phyloP scores from a whole-genome alignment of 1,284 basidiomycete species.

The Stereum hirsutum region DNA sequence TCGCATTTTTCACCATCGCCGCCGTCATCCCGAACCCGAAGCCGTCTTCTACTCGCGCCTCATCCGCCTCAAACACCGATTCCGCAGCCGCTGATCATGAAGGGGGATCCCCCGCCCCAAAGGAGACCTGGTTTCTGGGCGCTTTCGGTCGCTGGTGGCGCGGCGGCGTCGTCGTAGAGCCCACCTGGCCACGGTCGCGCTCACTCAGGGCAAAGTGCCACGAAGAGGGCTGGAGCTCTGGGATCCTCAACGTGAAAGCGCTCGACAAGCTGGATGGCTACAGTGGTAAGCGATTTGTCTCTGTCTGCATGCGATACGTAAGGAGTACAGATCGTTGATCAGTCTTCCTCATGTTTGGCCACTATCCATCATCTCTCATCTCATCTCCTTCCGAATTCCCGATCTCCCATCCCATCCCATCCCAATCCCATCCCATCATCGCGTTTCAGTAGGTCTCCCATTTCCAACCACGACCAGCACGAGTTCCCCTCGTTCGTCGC shows the following conservation, averaged over 20 bases:
- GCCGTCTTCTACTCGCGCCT: constrained; percentile 20
- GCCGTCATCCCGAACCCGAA: constrained; percentile 48
- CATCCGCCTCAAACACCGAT: constrained; percentile 8
- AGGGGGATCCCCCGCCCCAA: constrained; percentile 35
- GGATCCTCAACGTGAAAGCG: constrained; percentile 61
- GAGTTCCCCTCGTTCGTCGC: constrained; percentile 6
- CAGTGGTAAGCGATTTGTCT: constrained; percentile 34
- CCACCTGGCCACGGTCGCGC: constrained; percentile 62
- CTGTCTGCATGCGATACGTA: neutral
- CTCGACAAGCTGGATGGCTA: constrained; percentile 55
- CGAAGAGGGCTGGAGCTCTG: constrained; percentile 65
- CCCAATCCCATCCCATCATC: too few species aligned
- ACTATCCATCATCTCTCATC: too few species aligned
- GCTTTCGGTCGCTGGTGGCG: constrained; percentile 86
- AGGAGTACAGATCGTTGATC: too few species aligned
- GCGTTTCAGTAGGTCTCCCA: constrained; percentile 9
- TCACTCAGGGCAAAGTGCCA: constrained; percentile 44
- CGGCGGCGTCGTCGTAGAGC: constrained; percentile 61
- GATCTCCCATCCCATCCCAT: too few species aligned
- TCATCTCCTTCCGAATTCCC: too few species aligned
- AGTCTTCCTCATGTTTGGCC: too few species aligned
- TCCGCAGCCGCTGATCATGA: constrained; percentile 17
- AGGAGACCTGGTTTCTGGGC: constrained; percentile 80
- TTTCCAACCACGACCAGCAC: constrained; percentile 16
- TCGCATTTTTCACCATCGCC: constrained; percentile 82